Percentiles rank a stretch among this genome's conserved stretches.
Evolutionary conservation across 2,329 filamentous ascomycete genomes (phyloP).

Genomic region (Phaeosphaeria sp.): DNA sequence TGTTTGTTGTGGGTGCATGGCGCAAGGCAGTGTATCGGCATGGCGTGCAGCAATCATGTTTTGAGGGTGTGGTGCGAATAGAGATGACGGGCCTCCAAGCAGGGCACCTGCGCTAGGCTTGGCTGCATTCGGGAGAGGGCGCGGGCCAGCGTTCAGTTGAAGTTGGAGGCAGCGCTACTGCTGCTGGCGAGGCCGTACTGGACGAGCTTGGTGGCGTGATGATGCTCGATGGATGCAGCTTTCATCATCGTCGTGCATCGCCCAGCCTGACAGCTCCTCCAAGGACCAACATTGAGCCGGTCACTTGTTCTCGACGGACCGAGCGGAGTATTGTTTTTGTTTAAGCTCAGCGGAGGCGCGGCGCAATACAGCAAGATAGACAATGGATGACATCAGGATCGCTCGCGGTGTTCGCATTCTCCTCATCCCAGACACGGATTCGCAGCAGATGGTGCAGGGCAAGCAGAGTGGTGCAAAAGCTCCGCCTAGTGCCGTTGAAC

Average conservation of each 20-base stretch:
- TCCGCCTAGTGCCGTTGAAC: slow-evolving; percentile 3
- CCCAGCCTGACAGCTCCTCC: too few species aligned
- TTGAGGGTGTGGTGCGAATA: slow-evolving; percentile 11
- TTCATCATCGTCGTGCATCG: neutral
- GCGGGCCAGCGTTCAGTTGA: neutral
- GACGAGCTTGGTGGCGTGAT: neutral
- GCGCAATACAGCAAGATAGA: slow-evolving; percentile 1
- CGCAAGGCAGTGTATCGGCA: slow-evolving; percentile 1
- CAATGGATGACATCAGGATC: slow-evolving; percentile 3
- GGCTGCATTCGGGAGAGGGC: neutral
- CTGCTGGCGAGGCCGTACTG: neutral
- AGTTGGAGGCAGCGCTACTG: too few species aligned
- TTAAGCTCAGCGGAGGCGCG: neutral
- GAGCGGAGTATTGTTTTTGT: neutral
- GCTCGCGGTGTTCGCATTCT: neutral
- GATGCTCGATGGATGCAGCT: neutral
- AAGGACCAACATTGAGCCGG: slow-evolving; percentile 3
- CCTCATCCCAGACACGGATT: neutral
- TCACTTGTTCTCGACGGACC: neutral
- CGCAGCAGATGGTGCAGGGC: neutral
- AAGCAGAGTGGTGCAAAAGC: neutral
- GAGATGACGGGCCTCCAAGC: slow-evolving; percentile 5
- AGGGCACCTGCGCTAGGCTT: neutral
- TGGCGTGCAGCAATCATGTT: neutral
- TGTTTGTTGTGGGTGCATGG: neutral